A percentile compares a stretch with the other conserved stretches of the same genome.
These are phyloP conservation scores for Petrea volubilis DNA, from an alignment of 257 asterid species.

Conservation along the genomic window DNA sequence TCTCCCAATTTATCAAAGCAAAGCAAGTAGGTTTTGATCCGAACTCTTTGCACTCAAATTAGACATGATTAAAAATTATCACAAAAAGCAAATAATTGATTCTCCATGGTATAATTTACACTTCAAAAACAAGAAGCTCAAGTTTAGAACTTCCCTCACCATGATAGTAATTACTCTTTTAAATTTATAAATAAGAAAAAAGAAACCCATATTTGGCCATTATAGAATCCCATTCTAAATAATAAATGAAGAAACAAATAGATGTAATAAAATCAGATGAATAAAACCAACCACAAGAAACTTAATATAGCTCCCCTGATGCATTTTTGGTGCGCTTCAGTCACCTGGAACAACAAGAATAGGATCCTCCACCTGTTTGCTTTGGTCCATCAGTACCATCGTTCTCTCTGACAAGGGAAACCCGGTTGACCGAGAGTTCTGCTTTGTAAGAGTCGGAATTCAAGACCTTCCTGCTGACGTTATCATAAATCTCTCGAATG, in stretches of 20 bases:
- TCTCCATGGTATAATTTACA: slow-evolving; percentile 12
- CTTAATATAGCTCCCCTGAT: slow-evolving; percentile 11
- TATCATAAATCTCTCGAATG: slow-evolving; percentile 57
- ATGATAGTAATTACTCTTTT: slow-evolving; percentile 6
- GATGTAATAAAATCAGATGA: slow-evolving; percentile 21
- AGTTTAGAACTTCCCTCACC: neutral
- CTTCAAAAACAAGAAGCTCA: slow-evolving; percentile 17
- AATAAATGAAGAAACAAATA: slow-evolving; percentile 22
- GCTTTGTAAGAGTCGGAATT: slow-evolving; percentile 67
- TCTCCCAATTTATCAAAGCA: no score
- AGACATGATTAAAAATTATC: no score
- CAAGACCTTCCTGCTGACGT: slow-evolving; percentile 67
- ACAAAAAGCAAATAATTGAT: no score
- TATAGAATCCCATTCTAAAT: slow-evolving; percentile 20
- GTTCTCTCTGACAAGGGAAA: slow-evolving; percentile 52
- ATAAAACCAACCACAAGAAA: slow-evolving; percentile 11
- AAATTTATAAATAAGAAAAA: neutral
- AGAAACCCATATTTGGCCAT: slow-evolving; percentile 12
- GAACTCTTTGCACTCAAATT: no score
- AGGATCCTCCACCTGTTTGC: slow-evolving; percentile 36
- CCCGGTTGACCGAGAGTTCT: slow-evolving; percentile 53
- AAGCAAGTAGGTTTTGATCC: no score
- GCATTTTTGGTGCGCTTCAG: neutral
- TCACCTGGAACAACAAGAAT: slow-evolving; percentile 64
- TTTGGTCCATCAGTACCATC: slow-evolving; percentile 43